These are phyloP conservation scores for Lecanicillium sp. DNA, from an alignment of 2,329 filamentous ascomycete species.

Conservation along the genomic window DNA sequence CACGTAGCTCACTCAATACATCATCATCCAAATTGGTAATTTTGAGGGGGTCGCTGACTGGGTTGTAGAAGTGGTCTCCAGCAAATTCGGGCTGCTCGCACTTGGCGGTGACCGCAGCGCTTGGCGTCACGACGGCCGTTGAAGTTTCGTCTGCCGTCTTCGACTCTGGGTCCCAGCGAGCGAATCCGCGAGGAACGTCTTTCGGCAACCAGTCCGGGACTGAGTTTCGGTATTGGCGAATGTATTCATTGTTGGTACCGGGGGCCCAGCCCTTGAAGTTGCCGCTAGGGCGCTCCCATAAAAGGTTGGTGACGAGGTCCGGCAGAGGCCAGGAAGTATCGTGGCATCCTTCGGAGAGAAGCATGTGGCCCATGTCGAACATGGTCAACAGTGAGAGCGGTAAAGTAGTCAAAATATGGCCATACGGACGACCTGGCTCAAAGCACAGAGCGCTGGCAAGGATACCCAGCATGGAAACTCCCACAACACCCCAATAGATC, in stretches of 20 bases:
- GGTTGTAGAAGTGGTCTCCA: constrained; percentile 16
- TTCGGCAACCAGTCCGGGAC: constrained; percentile 21
- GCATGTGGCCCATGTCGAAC: constrained; percentile 17
- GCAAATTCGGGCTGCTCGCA: background rate
- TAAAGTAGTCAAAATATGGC: constrained; percentile 22
- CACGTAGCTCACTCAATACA: constrained; percentile 12
- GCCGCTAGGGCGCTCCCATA: constrained; percentile 18
- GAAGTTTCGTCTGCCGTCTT: background rate
- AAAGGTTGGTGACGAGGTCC: constrained; percentile 15
- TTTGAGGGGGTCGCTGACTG: constrained; percentile 21
- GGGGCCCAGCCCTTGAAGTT: constrained; percentile 26
- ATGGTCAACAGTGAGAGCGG: constrained; percentile 21
- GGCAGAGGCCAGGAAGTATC: constrained; percentile 21
- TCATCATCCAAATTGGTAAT: constrained; percentile 23
- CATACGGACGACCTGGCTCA: constrained; percentile 22
- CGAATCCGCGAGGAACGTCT: constrained; percentile 18
- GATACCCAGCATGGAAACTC: constrained; percentile 12
- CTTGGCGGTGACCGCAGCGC: background rate
- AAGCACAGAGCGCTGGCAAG: constrained; percentile 15
- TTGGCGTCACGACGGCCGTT: background rate
- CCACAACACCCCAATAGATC: background rate
- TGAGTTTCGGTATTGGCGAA: constrained; percentile 17
- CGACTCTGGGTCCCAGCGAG: constrained; percentile 17
- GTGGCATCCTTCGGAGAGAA: constrained; percentile 16
- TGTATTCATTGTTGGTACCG: constrained; percentile 14